Conservation (phyloP, 306 rosid species). For the Castanopsis chinensis region DNA sequence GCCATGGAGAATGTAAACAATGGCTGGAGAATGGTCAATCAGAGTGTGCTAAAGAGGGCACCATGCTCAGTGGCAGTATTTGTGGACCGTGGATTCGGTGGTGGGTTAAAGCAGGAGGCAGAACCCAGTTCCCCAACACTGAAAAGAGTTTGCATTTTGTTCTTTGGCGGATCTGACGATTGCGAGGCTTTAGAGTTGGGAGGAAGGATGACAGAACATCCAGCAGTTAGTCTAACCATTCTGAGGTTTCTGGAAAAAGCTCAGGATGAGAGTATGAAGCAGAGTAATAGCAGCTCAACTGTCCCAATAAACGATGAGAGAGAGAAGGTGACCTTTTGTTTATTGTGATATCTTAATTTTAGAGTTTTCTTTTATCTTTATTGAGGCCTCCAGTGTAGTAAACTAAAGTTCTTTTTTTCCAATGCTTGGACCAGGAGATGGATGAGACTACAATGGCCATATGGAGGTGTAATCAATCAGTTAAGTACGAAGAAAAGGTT, state of each 20-base stretch:
- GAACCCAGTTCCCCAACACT: not conserved
- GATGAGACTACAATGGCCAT: conserved; percentile 27
- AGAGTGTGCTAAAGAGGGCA: conserved; percentile 36
- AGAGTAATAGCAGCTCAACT: not conserved
- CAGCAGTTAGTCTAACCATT: conserved; percentile 12
- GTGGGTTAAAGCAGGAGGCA: not conserved
- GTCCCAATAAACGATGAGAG: not conserved
- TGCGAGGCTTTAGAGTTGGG: conserved; percentile 42
- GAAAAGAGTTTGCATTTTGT: conserved; percentile 33
- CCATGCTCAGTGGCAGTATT: conserved; percentile 30
- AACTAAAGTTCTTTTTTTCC: not conserved
- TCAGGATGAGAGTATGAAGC: not conserved
- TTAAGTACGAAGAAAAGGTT: conserved; percentile 26
- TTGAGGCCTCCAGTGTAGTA: too few relatives aligned
- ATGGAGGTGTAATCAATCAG: conserved; percentile 20
- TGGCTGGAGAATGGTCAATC: conserved; percentile 42
- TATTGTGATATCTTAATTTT: not conserved
- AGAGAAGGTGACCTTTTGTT: conserved; percentile 4
- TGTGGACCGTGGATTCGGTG: conserved; percentile 14
- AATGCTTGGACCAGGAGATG: conserved; percentile 19
- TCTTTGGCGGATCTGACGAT: conserved; percentile 39
- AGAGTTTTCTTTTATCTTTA: too few relatives aligned
- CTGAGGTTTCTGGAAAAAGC: conserved; percentile 22
- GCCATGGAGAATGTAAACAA: conserved; percentile 13
- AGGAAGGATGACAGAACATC: conserved; percentile 39